Evolutionary conservation across 2,329 filamentous ascomycete genomes (phyloP), one percentile per base, ranked within the genome.

Genomic region (Hypoxylon sp.): DNA sequence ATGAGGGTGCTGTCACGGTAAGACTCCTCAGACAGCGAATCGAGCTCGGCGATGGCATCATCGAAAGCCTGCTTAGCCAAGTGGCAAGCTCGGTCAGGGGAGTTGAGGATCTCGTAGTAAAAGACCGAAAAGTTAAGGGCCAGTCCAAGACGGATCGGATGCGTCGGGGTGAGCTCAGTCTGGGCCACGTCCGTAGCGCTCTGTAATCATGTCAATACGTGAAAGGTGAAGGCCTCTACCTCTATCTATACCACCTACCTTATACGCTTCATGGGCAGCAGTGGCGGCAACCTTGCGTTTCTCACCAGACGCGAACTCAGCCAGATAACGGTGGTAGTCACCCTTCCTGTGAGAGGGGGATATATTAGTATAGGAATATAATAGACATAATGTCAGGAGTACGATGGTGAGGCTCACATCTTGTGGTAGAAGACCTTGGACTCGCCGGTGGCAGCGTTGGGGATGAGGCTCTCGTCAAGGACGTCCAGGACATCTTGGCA

Each of bases 351-450:
- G 68, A 63, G 46, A 42, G 31, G 55, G 47, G 66, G 31, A 18
- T 17, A 26, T 33, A 43, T 59, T 58, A 55, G 43, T 55, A 40
- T 46, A 47, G 10, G 24, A 42, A 41, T 38, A 21, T 24, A 7
- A 13, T 13, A 20, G 26, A 4, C 29, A 41, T 26, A n/a, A 4
- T 45, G 54, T 42, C 5, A 18, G 11, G 20, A 18, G 54, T 15
- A 49, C 29, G 18, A 23, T 51, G 55, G 60, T 66, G 58, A 66
- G 11, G 84, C 91, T 72, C 83, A 97, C 94, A 98, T 98, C 88
- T 98, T 98, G 89, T 97, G 93, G 85, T 98, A 98, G 81, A 98
- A 98, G 77, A 98, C 94, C 88, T 97, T 98, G 78, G 92, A 97
- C 86, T 98, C 94, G 82, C 94, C 94, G 69, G 91, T 90, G 81